Percentiles rank a stretch among this genome's conserved stretches.
phyloP scores from a whole-genome alignment of 345 rosid species.

The Bruguiera parviflora region DNA sequence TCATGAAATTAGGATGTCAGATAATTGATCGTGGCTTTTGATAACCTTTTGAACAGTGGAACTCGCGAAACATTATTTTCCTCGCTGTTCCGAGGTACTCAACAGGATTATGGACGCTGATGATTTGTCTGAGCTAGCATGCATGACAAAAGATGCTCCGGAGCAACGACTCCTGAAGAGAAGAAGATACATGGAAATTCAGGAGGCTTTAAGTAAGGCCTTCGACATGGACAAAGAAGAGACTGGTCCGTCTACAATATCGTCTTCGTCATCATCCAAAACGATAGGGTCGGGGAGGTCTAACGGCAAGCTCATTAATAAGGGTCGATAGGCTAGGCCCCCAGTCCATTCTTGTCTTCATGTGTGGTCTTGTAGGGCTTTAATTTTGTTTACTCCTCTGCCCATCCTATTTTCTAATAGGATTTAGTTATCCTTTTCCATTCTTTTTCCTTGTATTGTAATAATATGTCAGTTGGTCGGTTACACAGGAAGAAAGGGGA shows the following conservation, averaged over 20 bases:
- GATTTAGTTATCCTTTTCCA: background rate
- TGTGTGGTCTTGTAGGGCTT: background rate
- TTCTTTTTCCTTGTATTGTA: background rate
- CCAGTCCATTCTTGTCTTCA: constrained; percentile 3
- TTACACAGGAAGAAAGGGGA: background rate
- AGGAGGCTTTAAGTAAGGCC: constrained; percentile 54
- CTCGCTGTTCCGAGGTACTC: constrained; percentile 64
- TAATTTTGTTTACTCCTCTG: background rate
- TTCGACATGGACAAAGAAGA: constrained; percentile 18
- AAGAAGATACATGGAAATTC: constrained; percentile 49
- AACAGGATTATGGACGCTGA: constrained; percentile 70
- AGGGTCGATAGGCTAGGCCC: background rate
- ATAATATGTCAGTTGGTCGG: background rate
- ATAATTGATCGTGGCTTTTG: background rate
- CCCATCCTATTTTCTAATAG: too few relatives aligned
- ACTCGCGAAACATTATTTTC: constrained; percentile 72
- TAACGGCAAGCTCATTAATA: constrained; percentile 23
- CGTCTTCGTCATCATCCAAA: constrained; percentile 49
- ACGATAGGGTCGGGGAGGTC: constrained; percentile 20
- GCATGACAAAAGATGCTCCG: constrained; percentile 42
- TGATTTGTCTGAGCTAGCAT: constrained; percentile 54
- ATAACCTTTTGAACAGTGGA: constrained; percentile 42
- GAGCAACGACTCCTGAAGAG: constrained; percentile 47
- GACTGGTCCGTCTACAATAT: background rate
- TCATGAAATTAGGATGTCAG: background rate